Evolutionary conservation across 805 yeast species (phyloP).

Genomic region (Zygotorulaspora danielsina): DNA sequence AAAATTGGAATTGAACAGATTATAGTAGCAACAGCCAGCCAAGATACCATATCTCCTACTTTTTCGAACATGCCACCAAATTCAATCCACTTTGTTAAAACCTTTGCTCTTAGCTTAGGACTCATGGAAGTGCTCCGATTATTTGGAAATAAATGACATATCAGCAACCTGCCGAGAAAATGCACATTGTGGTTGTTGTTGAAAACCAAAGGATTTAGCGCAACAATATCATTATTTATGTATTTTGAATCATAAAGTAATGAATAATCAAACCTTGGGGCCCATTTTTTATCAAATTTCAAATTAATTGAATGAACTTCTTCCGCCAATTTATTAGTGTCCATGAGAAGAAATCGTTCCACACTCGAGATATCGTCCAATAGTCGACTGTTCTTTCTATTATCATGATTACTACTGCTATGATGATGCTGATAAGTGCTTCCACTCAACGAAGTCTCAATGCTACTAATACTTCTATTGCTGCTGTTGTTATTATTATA

Average conservation of each 20-base stretch:
- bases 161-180: slow-evolving; percentile 66
- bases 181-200: slow-evolving; percentile 64
- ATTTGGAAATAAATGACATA: slow-evolving; percentile 58
- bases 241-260: slow-evolving; percentile 52
- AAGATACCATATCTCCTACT: slow-evolving; percentile 87
- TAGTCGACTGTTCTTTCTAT: slow-evolving; percentile 5
- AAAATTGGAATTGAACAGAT: slow-evolving; percentile 79
- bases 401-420: background rate
- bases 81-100: slow-evolving; percentile 79
- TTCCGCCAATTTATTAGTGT: slow-evolving; percentile 51
- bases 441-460: background rate
- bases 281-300: slow-evolving; percentile 65
- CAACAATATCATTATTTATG: slow-evolving; percentile 34
- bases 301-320: slow-evolving; percentile 66
- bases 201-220: slow-evolving; percentile 71
- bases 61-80: slow-evolving; percentile 73
- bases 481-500: background rate
- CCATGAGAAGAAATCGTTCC: slow-evolving; percentile 51
- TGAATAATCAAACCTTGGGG: slow-evolving; percentile 74
- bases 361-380: slow-evolving; percentile 31
- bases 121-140: slow-evolving; percentile 28
- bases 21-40: slow-evolving; percentile 85
- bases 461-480: background rate
- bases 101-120: slow-evolving; percentile 49
- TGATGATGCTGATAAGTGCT: background rate